Evolutionary conservation across 768 basidiomycete species (phyloP), one percentile per base, ranked within the genome.

Genomic region (Dendrothele bispora): DNA sequence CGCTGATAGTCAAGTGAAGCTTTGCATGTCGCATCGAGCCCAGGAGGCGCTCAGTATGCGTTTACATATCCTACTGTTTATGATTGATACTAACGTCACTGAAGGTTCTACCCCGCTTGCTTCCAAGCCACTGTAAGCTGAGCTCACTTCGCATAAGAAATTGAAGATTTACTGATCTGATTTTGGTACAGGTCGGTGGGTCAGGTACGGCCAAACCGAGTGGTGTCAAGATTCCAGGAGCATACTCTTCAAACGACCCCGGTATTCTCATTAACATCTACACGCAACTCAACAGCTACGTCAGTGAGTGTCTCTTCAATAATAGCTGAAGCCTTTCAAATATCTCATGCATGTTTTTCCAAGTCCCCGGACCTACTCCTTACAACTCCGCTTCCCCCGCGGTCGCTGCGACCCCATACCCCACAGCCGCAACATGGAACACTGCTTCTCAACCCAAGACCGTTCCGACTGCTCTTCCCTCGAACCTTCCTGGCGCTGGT

Each of bases 361-460:
- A 3, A 46, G 43, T 46, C 15, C 45, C 45, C 14, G 45, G 45
- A 27, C 45, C 45, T 17, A 59, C 68, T 14, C 72, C 74, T 1
- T 77, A 73, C 55, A 71, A 64, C 24, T 63, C 63, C 18, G 48
- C 72, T 17, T 66, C 67, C 15, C 63, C 73, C 5, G 43, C 73
- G 5, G 64, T 74, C 22, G 77, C 71, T 11, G 64, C 63, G 17
- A 75, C 74, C 20, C 48, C 71, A 3, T 79, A 57, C 51, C 73
- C 75, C 12, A 72, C 72, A 3, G 72, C 74, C 21, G 74, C 76
- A 14, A 77, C 75, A 15, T 78, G 74, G 74, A 73, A 74, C 62
- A 77, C 75, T 10, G 70, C 71, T 3, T 59, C 63, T 10, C 76
- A 77, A 55, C 75, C 78, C 21, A 59, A 66, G 37, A 71, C 75